A percentile compares a stretch with the other conserved stretches of the same genome.
phyloP scores from a whole-genome alignment of 495 filamentous ascomycete species.

The Penicillium cinerascens region DNA sequence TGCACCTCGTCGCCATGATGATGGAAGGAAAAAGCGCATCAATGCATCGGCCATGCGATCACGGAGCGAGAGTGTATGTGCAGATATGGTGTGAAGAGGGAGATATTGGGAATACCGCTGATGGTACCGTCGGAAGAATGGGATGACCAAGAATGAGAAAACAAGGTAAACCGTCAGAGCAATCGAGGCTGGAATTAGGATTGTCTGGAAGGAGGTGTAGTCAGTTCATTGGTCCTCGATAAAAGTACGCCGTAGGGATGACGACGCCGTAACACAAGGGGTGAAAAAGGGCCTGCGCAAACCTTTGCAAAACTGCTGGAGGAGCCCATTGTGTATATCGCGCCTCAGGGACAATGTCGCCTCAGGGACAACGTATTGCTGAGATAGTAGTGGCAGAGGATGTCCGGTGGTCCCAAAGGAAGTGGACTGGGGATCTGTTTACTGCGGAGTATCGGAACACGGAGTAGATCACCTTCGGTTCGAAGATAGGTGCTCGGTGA shows the following conservation, averaged over 20 bases:
- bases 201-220: conserved; percentile 53
- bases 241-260: not conserved
- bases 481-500: not conserved
- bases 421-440: not conserved
- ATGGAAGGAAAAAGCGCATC: conserved; percentile 52
- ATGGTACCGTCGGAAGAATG: conserved; percentile 72
- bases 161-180: conserved; percentile 72
- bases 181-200: conserved; percentile 74
- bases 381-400: not conserved
- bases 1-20: conserved; percentile 48
- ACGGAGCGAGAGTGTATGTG: conserved; percentile 58
- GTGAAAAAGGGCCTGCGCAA: not conserved
- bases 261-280: not conserved
- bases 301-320: conserved; percentile 35
- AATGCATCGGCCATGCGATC: conserved; percentile 56
- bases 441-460: not conserved
- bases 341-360: not conserved
- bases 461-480: conserved; percentile 1
- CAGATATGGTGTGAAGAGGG: conserved; percentile 60
- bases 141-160: conserved; percentile 65
- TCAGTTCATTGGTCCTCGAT: conserved; percentile 5
- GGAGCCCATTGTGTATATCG: conserved; percentile 26
- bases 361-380: not conserved
- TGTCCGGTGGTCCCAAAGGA: not conserved
- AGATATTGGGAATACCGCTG: conserved; percentile 69